Base-by-base conservation (phyloP, 2,329 filamentous ascomycete genomes). In the Metarhizium brunneum region DNA sequence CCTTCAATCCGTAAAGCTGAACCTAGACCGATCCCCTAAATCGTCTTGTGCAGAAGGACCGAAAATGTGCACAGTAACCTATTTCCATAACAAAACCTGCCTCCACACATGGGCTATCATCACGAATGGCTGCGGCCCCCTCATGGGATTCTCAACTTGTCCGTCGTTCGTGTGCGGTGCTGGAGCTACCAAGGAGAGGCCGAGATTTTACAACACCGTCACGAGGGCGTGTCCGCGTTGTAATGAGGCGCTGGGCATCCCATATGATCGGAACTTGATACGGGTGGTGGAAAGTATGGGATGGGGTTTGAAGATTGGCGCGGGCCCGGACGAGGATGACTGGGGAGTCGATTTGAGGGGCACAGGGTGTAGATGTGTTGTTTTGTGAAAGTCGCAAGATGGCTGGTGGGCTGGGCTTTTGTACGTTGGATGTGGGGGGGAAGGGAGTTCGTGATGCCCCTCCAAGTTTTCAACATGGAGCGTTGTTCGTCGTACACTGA, bases 101-200 rank as follows among this genome's bases (percentile, higher is more conserved):
- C 68, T 69, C 11, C 80, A 81, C 70, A 73, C 71, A 61, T 83
- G 80, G 80, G 71, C 77, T 47, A 64, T 73, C 57, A 71, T 83
- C 62, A 66, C 65, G 3, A 58, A 67, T 48, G 73, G 76, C 6
- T 83, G 80, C 68, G 70, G 62, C 4, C 76, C 76, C 0, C 74
- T 74, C 13, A 71, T 72, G 65, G 78, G 79, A 57, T 82, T 83
- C 67, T 67, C 65, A 57, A 76, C 68, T 32, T 83, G 80, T 66
- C 62, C 67, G 0, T 58, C 55, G 42, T 77, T 81, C 59, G 65
- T 68, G 20, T 13, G 43, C 50, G 18, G 42, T 54, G 69, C 71
- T 60, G 71, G 71, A 53, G 62, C 64, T 36, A 62, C 71, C 52
- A 72, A 74, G 58, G 63, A 67, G 20, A 58, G 66, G 30, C 73